A percentile compares a stretch with the other conserved stretches of the same genome.
phyloP scores from a whole-genome alignment of 768 basidiomycete genomes.

The Tylopilus balloui region DNA sequence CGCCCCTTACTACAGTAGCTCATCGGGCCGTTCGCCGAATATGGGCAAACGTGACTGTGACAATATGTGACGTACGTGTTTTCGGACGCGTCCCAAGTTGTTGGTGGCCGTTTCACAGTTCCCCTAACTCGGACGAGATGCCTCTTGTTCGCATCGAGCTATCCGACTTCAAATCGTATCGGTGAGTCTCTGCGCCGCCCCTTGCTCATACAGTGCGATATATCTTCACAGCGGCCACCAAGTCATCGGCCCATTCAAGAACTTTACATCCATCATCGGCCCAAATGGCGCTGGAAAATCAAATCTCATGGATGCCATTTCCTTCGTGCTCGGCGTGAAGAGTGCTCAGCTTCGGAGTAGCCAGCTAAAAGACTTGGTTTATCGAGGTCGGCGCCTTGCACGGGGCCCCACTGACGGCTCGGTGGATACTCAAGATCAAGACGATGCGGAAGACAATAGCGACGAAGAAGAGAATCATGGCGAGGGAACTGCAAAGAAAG shows the following conservation, averaged over 20 bases:
- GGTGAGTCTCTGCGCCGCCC: constrained; percentile 36
- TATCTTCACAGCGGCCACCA: constrained; percentile 59
- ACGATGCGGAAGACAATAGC: constrained; percentile 47
- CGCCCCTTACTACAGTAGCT: too few relatives aligned
- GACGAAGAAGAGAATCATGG: constrained; percentile 51
- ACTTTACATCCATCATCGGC: constrained; percentile 95
- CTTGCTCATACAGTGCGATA: constrained; percentile 1
- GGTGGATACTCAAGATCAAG: constrained; percentile 40
- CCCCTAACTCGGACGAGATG: constrained; percentile 38
- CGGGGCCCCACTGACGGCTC: constrained; percentile 42
- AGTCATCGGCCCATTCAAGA: constrained; percentile 84
- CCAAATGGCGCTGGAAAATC: constrained; percentile 99
- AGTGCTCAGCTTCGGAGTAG: constrained; percentile 89
- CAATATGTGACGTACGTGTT: constrained; percentile 23
- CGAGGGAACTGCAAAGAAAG: constrained; percentile 84
- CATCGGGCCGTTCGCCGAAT: neutral
- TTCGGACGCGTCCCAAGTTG: constrained; percentile 20
- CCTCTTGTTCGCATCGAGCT: constrained; percentile 84
- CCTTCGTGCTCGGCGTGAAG: constrained; percentile 96
- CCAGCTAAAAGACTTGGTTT: constrained; percentile 92
- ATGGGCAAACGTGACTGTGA: constrained; percentile 21
- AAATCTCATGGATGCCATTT: constrained; percentile 99
- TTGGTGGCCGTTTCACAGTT: constrained; percentile 9
- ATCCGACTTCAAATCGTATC: constrained; percentile 96
- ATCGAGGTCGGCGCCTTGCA: constrained; percentile 78